Percentiles rank a stretch among this genome's conserved stretches.
These are phyloP conservation scores for Hypoxylon sp. DNA, from an alignment of 2,329 filamentous ascomycete species.

Conservation along the genomic window DNA sequence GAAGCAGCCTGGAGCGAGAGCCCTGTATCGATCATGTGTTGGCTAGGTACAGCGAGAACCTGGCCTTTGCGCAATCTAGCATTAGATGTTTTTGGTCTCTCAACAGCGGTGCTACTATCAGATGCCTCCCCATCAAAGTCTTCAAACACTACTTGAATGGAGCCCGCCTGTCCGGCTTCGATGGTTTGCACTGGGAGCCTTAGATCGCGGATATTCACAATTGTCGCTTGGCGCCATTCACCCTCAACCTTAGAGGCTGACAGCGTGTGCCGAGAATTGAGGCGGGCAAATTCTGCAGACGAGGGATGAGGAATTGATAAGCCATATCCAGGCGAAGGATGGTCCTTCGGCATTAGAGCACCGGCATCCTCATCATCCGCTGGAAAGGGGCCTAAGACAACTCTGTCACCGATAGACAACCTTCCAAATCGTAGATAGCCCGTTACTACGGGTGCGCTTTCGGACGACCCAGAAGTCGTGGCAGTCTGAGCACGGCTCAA, in stretches of 20 bases:
- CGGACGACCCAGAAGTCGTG: conserved; percentile 43
- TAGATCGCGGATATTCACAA: conserved; percentile 90
- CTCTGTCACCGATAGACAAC: conserved; percentile 81
- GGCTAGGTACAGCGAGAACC: conserved; percentile 78
- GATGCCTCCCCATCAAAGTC: conserved; percentile 55
- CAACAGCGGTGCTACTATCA: conserved; percentile 49
- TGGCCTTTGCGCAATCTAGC: conserved; percentile 81
- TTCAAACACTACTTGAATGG: conserved; percentile 82
- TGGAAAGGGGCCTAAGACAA: conserved; percentile 85
- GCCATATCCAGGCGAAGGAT: conserved; percentile 64
- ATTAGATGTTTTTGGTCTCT: conserved; percentile 51
- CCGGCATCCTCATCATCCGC: conserved; percentile 66
- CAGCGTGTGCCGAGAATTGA: conserved; percentile 67
- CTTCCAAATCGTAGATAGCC: conserved; percentile 86
- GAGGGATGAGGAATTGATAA: conserved; percentile 68
- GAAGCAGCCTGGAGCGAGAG: conserved; percentile 75
- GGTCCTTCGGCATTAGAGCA: conserved; percentile 61
- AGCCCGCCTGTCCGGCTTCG: conserved; percentile 87
- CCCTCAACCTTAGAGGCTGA: conserved; percentile 68
- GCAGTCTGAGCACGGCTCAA: conserved; percentile 70
- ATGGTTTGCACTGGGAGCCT: conserved; percentile 85
- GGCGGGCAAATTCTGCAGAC: conserved; percentile 67
- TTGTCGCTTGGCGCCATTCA: conserved; percentile 84
- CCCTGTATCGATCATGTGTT: conserved; percentile 69
- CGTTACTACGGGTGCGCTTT: conserved; percentile 75